Evolutionary conservation across 2,329 filamentous ascomycete species (phyloP), one percentile per base, ranked within the genome.

Genomic region (Pseudogymnoascus sp.): DNA sequence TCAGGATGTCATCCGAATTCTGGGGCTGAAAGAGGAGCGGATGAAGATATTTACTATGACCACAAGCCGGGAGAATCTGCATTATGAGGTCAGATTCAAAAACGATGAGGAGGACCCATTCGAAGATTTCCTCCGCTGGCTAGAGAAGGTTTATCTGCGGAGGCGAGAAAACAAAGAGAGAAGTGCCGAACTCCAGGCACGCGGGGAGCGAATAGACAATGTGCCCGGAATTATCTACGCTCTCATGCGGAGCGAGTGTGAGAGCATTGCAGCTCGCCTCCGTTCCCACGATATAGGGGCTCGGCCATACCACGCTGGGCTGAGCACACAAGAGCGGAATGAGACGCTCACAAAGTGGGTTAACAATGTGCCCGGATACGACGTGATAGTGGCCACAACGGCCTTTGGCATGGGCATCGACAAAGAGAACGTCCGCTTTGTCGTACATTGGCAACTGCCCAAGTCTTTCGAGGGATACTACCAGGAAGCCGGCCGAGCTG

Each of bases 391-490:
- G 29, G 93, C 93, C 1, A 97, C 93, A 0, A 97, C 91, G 1
- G 93, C 93, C 0, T 97, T 97, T 70, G 93, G 93, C 2, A 97
- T 97, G 93, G 93, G 93, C 27, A 97, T 97, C 66, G 92, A 97
- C 74, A 97, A 97, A 74, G 86, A 94, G 60, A 88, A 96, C 68
- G 93, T 97, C 9, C 88, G 93, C 2, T 97, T 97, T 69, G 92
- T 97, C 0, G 86, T 94, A 1, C 93, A 97, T 74, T 97, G 93
- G 92, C 89, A 91, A 63, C 82, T 96, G 8, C 90, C 93, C 8
- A 95, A 96, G 71, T 94, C 89, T 2, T 96, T 97, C 72, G 93
- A 97, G 73, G 91, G 92, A 1, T 97, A 94, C 72, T 96, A 97
- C 70, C 93, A 97, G 75, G 93, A 97, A 79, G 92, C 91, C 1